phyloP scores from a whole-genome alignment of 208 protist species.

The Acanthamoeba quina region DNA sequence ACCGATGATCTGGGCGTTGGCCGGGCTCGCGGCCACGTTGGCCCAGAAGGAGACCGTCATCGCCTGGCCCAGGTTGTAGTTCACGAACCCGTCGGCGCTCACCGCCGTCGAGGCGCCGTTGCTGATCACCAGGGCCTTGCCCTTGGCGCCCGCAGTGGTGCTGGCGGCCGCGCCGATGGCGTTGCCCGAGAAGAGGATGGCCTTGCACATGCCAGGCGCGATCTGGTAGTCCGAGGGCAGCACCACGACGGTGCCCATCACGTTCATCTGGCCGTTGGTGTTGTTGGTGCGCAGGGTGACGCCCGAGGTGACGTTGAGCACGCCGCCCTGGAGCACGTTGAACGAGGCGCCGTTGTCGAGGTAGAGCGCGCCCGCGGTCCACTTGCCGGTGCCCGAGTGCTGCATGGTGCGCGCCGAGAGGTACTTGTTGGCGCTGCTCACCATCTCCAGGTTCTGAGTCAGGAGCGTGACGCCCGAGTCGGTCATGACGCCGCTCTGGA shows the following conservation, averaged over 20 bases:
- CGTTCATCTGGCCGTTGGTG: conserved; percentile 19
- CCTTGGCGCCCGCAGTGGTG: background rate
- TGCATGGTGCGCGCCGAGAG: conserved; percentile 65
- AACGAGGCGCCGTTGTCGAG: conserved; percentile 50
- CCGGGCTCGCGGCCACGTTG: background rate
- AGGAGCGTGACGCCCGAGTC: conserved; percentile 19
- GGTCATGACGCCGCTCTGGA: conserved; percentile 51
- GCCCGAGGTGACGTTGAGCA: conserved; percentile 43
- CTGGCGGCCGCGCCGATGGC: background rate
- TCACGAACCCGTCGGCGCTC: conserved; percentile 59
- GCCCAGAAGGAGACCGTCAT: conserved; percentile 53
- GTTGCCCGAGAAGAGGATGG: conserved; percentile 47
- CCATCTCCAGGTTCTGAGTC: conserved; percentile 19
- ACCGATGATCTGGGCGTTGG: conserved; percentile 61
- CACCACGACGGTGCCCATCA: conserved; percentile 49
- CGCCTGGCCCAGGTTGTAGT: conserved; percentile 30
- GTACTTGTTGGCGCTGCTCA: conserved; percentile 47
- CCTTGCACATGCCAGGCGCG: background rate
- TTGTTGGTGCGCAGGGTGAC: background rate
- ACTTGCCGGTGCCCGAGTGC: conserved; percentile 62
- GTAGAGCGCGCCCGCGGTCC: conserved; percentile 63
- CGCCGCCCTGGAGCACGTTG: conserved; percentile 55
- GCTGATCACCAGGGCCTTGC: conserved; percentile 13
- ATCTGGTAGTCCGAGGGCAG: conserved; percentile 25
- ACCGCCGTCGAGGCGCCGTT: background rate